Percentiles rank a stretch among this genome's conserved stretches.
These are phyloP conservation scores for Mycena kentingensis DNA, from an alignment of 768 basidiomycete genomes.

Conservation along the genomic window DNA sequence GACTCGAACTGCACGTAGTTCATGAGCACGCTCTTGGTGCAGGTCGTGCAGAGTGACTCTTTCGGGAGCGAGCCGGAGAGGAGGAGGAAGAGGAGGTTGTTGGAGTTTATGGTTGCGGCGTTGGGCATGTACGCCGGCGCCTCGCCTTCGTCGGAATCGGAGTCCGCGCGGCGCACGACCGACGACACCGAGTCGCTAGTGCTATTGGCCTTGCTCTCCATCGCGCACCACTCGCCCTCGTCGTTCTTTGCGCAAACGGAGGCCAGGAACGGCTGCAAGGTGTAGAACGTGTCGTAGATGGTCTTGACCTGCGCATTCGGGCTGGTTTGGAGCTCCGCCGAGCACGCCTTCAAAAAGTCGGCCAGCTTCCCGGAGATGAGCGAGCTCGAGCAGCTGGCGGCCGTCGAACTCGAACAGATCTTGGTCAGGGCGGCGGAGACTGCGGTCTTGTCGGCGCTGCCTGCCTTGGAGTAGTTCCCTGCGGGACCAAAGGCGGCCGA, in stretches of 20 bases:
- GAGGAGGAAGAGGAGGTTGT: conserved; percentile 84
- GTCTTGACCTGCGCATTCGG: conserved; percentile 52
- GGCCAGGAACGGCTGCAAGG: conserved; percentile 59
- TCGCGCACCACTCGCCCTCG: conserved; percentile 67
- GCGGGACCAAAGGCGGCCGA: conserved; percentile 57
- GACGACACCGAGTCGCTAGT: conserved; percentile 22
- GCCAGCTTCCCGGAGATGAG: conserved; percentile 63
- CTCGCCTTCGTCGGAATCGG: too few species aligned
- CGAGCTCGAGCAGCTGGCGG: conserved; percentile 54
- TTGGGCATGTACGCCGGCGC: conserved; percentile 54
- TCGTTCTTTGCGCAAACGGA: conserved; percentile 81
- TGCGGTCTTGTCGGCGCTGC: conserved; percentile 40
- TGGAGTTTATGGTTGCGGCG: conserved; percentile 49
- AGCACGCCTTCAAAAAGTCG: conserved; percentile 72
- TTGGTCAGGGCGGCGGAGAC: conserved; percentile 53
- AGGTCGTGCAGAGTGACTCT: conserved; percentile 72
- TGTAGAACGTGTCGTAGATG: conserved; percentile 82
- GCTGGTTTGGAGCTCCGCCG: conserved; percentile 61
- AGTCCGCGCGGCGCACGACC: conserved; percentile 29
- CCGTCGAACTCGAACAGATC: conserved; percentile 54
- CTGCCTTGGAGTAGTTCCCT: conserved; percentile 35
- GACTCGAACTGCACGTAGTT: conserved; percentile 80
- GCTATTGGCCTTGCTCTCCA: conserved; percentile 41
- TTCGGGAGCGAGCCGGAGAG: conserved; percentile 52
- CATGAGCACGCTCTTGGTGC: conserved; percentile 76